Evolutionary conservation across 2,329 filamentous ascomycete genomes (phyloP), one percentile per base, ranked within the genome.

Genomic region (Aureobasidium namibiae): DNA sequence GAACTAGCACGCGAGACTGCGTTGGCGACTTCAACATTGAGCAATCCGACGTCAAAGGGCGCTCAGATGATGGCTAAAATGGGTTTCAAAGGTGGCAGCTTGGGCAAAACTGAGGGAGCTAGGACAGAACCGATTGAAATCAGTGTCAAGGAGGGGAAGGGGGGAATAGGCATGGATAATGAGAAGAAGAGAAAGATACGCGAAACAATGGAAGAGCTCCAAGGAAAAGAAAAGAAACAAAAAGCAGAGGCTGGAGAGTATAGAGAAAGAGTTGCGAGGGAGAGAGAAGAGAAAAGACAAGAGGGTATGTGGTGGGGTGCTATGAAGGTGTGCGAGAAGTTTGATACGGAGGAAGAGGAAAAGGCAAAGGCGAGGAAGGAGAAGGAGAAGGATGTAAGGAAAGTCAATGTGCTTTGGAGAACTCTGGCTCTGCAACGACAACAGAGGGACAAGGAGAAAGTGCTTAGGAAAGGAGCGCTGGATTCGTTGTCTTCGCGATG

Each of bases 21-120:
- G 0, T 82, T 96, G 26, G 10, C 33, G 4, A 57, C 36, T 14
- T 81, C 85, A 4, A 88, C 87, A 5, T 78, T 94, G 50, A 77
- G 96, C 7, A 82, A 85, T 21, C 75, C 80, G 16, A 80, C 83
- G 52, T 95, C 86, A 75, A 97, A 96, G 70, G 94, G 92, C 1
- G 84, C 95, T 62, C 85, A 89, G 64, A 96, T 99, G 90, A 96
- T 99, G 92, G 87, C 90, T 23, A 92, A 90, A 73, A 89, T 99
- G 80, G 94, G 94, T 0, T 99, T 95, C 76, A 87, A 84, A 21
- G 91, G 92, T 24, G 84, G 83, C 36, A 81, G 85, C 0, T 77
- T 97, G 3, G 94, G 94, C 1, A 50, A 48, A 9, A 73, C 70
- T 29, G 63, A 64, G 59, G 66, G 74, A 50, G 75, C 76, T 5